Base-by-base conservation (phyloP, 768 basidiomycete genomes). In the Tricholoma sp. region DNA sequence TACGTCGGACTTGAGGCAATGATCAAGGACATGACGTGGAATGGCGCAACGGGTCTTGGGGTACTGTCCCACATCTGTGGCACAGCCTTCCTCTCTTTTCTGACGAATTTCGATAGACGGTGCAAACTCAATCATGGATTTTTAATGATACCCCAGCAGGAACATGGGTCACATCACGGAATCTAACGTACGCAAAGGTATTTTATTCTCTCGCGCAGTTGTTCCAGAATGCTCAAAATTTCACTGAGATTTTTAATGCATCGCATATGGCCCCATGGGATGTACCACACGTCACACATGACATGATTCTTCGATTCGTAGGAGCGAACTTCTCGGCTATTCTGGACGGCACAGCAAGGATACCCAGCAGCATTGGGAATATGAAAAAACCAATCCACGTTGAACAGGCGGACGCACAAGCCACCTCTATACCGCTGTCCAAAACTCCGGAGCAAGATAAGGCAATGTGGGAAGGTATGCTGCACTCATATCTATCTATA, bases 271-370 rank as follows among this genome's bases (percentile, higher is more conserved):
- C 84, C 7, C 86, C 89, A 11, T 89, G 77, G 69, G 96, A 99
- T 70, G 76, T 89, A 11, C 95, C 94, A 0, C 81, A 91, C 52
- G 84, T 88, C 17, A 78, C 95, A 3, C 94, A 98, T 69, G 97
- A 99, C 70, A 98, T 98, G 97, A 96, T 99, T 63, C 83, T 97
- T 39, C 91, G 97, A 12, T 99, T 99, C 76, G 92, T 98, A 87
- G 88, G 84, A 51, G 84, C 94, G 57, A 88, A 98, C 74, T 91
- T 96, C 63, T 81, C 87, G 24, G 79, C 84, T 2, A 80, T 98
- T 56, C 76, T 86, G 2, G 93, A 89, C 20, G 86, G 89, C 32
- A 86, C 91, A 0, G 93, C 92, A 2, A 77, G 73, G 52, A 88
- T 95, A 55, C 87, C 92, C 12, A 92, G 89, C 57, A 83, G 81